These are phyloP conservation scores for Pelargonium nanum DNA, from an alignment of 345 rosid genomes.

Conservation along the genomic window DNA sequence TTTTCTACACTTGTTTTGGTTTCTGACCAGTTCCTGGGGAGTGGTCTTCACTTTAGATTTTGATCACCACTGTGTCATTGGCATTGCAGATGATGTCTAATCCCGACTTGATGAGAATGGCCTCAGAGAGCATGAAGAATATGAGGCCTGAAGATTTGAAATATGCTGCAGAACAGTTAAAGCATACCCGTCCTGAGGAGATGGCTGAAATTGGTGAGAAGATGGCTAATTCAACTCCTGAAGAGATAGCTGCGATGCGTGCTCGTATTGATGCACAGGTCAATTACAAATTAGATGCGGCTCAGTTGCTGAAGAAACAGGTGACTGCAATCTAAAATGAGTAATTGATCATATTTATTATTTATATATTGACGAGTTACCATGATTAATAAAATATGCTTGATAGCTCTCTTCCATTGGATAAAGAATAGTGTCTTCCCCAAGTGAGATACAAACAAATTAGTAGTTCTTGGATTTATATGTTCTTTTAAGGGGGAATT, in stretches of 20 bases:
- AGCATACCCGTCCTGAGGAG: conserved; percentile 68
- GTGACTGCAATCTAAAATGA: no score
- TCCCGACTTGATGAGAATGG: conserved; percentile 92
- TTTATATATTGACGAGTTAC: no score
- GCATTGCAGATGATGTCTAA: conserved; percentile 77
- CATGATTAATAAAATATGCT: no score
- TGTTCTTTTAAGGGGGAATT: neutral
- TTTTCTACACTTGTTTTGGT: no score
- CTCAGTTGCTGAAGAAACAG: conserved; percentile 78
- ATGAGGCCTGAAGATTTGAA: conserved; percentile 83
- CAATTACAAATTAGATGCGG: conserved; percentile 59
- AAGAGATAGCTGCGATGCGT: conserved; percentile 73
- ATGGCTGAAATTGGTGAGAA: conserved; percentile 85
- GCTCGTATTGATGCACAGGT: conserved; percentile 67
- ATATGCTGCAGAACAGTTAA: conserved; percentile 83
- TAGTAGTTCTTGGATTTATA: neutral
- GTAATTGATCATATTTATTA: no score
- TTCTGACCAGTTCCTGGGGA: neutral
- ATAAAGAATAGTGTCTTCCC: neutral
- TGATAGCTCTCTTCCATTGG: neutral
- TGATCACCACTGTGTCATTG: conserved; percentile 5
- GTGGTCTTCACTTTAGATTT: neutral
- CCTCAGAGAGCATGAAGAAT: conserved; percentile 86
- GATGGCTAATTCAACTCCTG: conserved; percentile 79
- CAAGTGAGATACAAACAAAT: neutral